phyloP scores from a whole-genome alignment of 768 basidiomycete genomes.

The Jaapia argillacea region DNA sequence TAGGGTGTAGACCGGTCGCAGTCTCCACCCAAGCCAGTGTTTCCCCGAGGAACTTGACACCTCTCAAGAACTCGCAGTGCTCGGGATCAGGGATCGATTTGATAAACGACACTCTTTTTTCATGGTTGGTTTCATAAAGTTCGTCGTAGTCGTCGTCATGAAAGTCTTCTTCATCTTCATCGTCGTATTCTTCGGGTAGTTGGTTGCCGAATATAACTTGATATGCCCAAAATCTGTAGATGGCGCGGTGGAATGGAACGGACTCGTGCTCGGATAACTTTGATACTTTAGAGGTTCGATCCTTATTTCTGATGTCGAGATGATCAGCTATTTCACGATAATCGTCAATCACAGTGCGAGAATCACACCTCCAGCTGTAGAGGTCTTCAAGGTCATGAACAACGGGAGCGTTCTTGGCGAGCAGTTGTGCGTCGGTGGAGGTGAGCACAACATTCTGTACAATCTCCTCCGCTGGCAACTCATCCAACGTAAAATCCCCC shows the following conservation, averaged over 20 bases:
- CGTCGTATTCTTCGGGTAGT: too few species aligned
- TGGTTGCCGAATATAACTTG: not conserved
- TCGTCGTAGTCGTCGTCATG: not conserved
- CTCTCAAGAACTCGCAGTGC: too few species aligned
- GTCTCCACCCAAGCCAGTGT: too few species aligned
- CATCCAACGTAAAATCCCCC: not conserved
- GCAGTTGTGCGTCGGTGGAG: constrained; percentile 8
- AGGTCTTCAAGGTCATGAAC: constrained; percentile 24
- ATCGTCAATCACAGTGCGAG: not conserved
- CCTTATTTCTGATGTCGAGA: constrained; percentile 28
- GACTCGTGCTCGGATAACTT: constrained; percentile 22
- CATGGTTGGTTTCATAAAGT: too few species aligned
- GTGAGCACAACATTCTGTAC: constrained; percentile 1
- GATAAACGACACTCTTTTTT: too few species aligned
- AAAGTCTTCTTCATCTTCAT: not conserved
- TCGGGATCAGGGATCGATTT: too few species aligned
- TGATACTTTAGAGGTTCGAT: constrained; percentile 21
- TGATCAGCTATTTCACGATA: too few species aligned
- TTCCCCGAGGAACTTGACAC: too few species aligned
- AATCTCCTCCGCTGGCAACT: too few species aligned
- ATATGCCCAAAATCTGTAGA: constrained; percentile 20
- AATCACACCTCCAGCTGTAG: constrained; percentile 27
- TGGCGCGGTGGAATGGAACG: constrained; percentile 16
- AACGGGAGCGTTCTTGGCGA: constrained; percentile 11
- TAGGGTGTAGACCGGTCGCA: too few species aligned